Evolutionary conservation across 805 yeast genomes (phyloP), one percentile per base, ranked within the genome.

Genomic region (Zygoascus biomembranicola): DNA sequence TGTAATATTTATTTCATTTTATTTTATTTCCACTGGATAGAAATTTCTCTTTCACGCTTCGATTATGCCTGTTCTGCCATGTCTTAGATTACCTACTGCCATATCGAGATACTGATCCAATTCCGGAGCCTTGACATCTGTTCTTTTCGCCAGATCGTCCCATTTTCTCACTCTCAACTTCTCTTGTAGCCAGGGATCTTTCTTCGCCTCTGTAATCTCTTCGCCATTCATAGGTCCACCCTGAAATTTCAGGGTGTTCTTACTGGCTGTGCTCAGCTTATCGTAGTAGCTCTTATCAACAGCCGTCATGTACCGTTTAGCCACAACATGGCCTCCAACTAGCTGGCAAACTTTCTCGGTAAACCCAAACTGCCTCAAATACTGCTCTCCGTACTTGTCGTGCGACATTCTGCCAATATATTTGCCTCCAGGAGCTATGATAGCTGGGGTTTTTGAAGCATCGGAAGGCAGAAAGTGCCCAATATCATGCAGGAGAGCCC

Each of bases 321-420:
- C 57, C 11, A 43, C 31, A 13, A 54, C 57, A 48, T 54, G 57
- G 10, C 57, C 57, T 9, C 57, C 57, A 13, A 54, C 57, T 20
- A 54, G 43, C 41, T 54, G 57, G 50, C 57, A 54, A n/a, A 51
- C 54, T 46, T 54, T 54, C 18, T 54, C 57, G 37, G 49, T 47
- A 46, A 54, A 54, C 9, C 57, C 57, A 44, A 54, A 54, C 32
- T 51, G 54, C 28, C 57, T 46, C 31, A 54, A 43, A 26, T 54
- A 54, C 19, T 42, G 26, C 35, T 54, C 57, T 2, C 57, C 57
- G 43, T 47, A 50, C 52, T 50, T 48, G 13, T 54, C 57, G 28
- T 54, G 57, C 2, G 54, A 47, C 26, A 37, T 45, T 26, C 50
- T 44, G 8, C 54, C 54, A 35, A 8, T 35, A 26, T 45, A 43